phyloP scores from a whole-genome alignment of 2,329 filamentous ascomycete genomes.

The Xylariaceae sp. region DNA sequence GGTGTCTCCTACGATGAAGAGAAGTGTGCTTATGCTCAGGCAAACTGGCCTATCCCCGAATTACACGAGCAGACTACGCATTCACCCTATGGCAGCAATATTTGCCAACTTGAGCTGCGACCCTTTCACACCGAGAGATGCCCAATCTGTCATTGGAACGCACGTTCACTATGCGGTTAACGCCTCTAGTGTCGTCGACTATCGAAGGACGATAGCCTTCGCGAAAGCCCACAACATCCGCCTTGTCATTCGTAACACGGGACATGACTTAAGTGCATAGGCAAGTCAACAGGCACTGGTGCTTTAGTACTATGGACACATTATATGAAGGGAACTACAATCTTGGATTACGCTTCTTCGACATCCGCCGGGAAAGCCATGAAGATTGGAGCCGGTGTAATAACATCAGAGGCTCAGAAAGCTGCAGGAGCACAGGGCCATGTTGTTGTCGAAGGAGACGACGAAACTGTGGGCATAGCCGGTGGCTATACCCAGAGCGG shows the following conservation, averaged over 20 bases:
- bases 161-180: slow-evolving; percentile 33
- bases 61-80: slow-evolving; percentile 15
- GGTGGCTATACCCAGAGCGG: slow-evolving; percentile 41
- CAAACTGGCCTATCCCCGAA: slow-evolving; percentile 12
- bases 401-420: slow-evolving; percentile 41
- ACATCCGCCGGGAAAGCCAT: slow-evolving; percentile 47
- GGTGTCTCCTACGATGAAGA: slow-evolving; percentile 12
- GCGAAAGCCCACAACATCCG: slow-evolving; percentile 41
- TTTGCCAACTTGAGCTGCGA: slow-evolving; percentile 31
- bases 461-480: slow-evolving; percentile 2
- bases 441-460: slow-evolving; percentile 42
- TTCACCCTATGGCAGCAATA: slow-evolving; percentile 20
- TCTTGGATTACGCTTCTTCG: slow-evolving; percentile 24
- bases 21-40: slow-evolving; percentile 14
- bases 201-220: slow-evolving; percentile 32
- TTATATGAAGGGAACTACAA: slow-evolving; percentile 41
- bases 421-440: slow-evolving; percentile 38
- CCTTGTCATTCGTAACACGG: slow-evolving; percentile 48
- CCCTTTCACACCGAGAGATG: slow-evolving; percentile 32
- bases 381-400: slow-evolving; percentile 49
- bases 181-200: slow-evolving; percentile 21
- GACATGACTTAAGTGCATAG: slow-evolving; percentile 49
- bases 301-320: slow-evolving; percentile 48
- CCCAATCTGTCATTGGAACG: slow-evolving; percentile 38
- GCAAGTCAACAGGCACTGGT: slow-evolving; percentile 51